A percentile compares a stretch with the other conserved stretches of the same genome.
These are phyloP conservation scores for Termitomyces sp. DNA, from an alignment of 768 basidiomycete genomes.

Conservation along the genomic window DNA sequence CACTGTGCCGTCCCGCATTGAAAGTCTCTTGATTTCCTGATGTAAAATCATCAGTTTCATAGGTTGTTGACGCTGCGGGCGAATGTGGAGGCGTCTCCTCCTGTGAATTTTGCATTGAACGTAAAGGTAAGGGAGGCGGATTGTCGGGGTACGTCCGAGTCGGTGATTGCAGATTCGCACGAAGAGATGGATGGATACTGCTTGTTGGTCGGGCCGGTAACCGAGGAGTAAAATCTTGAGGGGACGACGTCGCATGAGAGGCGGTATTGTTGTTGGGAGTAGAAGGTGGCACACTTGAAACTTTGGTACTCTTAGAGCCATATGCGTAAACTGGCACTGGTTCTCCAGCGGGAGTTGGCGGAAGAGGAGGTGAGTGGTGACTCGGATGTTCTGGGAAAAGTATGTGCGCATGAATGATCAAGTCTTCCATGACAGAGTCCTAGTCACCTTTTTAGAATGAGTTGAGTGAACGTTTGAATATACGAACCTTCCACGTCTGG, in stretches of 20 bases:
- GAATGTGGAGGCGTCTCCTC: slow-evolving; percentile 30
- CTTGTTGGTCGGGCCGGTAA: slow-evolving; percentile 64
- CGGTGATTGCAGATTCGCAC: slow-evolving; percentile 50
- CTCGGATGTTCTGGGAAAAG: slow-evolving; percentile 62
- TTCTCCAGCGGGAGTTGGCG: slow-evolving; percentile 70
- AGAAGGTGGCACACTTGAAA: slow-evolving; percentile 47
- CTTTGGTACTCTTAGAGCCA: slow-evolving; percentile 69
- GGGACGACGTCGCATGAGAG: slow-evolving; percentile 23
- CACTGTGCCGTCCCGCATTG: background rate
- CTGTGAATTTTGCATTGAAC: slow-evolving; percentile 14
- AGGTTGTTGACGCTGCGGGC: slow-evolving; percentile 24
- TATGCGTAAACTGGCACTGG: slow-evolving; percentile 54
- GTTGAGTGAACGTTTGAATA: background rate
- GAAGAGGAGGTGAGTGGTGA: slow-evolving; percentile 63
- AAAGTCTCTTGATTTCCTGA: slow-evolving; percentile 10
- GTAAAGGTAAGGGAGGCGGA: slow-evolving; percentile 21
- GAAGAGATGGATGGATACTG: slow-evolving; percentile 78
- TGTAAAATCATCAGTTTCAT: slow-evolving; percentile 21
- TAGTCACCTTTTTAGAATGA: slow-evolving; percentile 9
- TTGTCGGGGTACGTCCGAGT: slow-evolving; percentile 32
- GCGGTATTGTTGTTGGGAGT: slow-evolving; percentile 9
- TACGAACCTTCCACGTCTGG: slow-evolving; percentile 67
- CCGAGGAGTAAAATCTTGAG: slow-evolving; percentile 71
- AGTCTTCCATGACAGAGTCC: slow-evolving; percentile 75
- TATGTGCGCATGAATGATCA: slow-evolving; percentile 65